Base-by-base conservation (phyloP, 169 alveolate species). In the Eimeria praecox region DNA sequence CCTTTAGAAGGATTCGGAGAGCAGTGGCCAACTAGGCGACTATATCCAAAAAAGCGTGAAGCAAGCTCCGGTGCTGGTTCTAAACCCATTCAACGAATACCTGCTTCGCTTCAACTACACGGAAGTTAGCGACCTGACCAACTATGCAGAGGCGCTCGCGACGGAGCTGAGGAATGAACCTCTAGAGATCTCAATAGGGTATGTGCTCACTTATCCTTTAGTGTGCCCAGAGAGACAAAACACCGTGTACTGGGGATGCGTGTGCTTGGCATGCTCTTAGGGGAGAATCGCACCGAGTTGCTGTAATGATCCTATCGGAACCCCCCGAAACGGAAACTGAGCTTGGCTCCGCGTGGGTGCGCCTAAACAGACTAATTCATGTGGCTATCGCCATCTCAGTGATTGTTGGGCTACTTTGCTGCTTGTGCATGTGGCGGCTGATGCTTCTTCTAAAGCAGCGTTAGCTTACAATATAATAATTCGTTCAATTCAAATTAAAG, bases 391-490 rank as follows among this genome's bases (percentile, higher is more conserved):
- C 95, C 40, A 66, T 92, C 52, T 54, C 95, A 66, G 59, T 92
- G 95, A 56, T 92, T n/a, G 89, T 92, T 49, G 95, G 77, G 59
- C 85, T 92, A 3, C 92, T 92, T 18, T 64, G 91, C 73, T 92
- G 95, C 77, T 86, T 92, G 56, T 92, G 95, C 92, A 92, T 92
- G 95, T 92, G 95, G 91, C 82, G 95, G 6, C 35, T 92, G 85
- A 92, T 92, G 95, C 77, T 38, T 24, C 92, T 92, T 33, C 92
- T 92, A 73, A 92, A 93, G 52, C 93, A 62, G 14, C 93, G 82
- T 24, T 87, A 87, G 49, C 46, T 6, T 42, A 44, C 42, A 8
- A 14, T n/a, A 10, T 6, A 46, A 49, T 35, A 22, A 73, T 16
- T 38, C 38, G 5, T 38, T 73, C 33, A 38, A 1, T 38, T 73